These are phyloP conservation scores for Buddleja alternifolia DNA, from an alignment of 257 asterid genomes.

Conservation along the genomic window DNA sequence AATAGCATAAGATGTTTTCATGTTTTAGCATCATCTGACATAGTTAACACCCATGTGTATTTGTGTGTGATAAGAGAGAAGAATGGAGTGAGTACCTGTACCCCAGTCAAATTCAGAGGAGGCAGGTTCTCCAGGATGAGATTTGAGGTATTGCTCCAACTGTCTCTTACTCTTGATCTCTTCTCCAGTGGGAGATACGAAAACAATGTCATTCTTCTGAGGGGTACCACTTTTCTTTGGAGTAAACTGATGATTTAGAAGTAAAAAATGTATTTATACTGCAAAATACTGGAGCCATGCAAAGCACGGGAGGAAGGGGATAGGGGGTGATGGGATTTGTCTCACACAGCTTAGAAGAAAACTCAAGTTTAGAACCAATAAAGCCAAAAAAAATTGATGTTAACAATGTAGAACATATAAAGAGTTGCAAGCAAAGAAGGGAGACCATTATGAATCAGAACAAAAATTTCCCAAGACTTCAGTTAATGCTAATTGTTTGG, in stretches of 20 bases:
- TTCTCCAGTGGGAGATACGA: conserved; percentile 63
- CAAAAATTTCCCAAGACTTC: neutral
- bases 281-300: too few relatives aligned
- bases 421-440: conserved; percentile 1
- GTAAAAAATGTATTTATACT: too few relatives aligned
- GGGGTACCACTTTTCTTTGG: conserved; percentile 45
- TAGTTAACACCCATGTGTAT: neutral
- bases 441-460: neutral
- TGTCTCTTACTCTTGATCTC: conserved; percentile 67
- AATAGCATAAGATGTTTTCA: conserved; percentile 4
- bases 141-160: conserved; percentile 64
- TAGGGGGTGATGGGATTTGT: too few relatives aligned
- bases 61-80: neutral
- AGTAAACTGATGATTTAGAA: conserved; percentile 34
- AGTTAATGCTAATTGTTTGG: neutral
- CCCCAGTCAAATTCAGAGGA: conserved; percentile 61
- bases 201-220: conserved; percentile 45
- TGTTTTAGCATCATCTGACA: neutral
- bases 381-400: neutral
- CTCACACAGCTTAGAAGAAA: neutral
- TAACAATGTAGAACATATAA: neutral
- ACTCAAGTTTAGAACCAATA: conserved; percentile 9
- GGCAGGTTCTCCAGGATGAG: conserved; percentile 65
- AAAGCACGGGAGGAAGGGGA: too few relatives aligned
- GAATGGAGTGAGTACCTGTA: conserved; percentile 38